These are phyloP conservation scores for Rutstroemia sp. DNA, from an alignment of 2,329 filamentous ascomycete species.

Conservation along the genomic window DNA sequence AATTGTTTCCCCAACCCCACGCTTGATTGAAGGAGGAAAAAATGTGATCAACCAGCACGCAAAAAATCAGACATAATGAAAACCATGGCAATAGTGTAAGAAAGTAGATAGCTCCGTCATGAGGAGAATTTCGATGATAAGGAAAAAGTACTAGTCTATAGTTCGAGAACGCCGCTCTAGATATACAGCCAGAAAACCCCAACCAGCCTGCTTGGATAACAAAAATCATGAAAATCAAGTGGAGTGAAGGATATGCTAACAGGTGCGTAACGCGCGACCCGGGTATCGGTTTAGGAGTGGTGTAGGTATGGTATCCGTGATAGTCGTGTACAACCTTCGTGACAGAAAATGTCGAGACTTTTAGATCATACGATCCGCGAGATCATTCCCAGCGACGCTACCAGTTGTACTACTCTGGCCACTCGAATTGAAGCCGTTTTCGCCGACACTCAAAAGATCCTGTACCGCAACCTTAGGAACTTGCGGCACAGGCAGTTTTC, in stretches of 20 bases:
- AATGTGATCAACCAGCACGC: too few relatives aligned
- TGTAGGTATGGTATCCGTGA: not conserved
- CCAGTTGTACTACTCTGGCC: conserved; percentile 71
- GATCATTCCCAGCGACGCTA: conserved; percentile 67
- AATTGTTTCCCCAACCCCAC: too few relatives aligned
- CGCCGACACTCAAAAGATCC: conserved; percentile 65
- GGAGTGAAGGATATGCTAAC: not conserved
- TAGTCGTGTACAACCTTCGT: not conserved
- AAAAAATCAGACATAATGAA: too few relatives aligned
- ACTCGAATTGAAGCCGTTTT: conserved; percentile 54
- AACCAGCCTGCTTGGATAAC: not conserved
- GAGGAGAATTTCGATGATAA: not conserved
- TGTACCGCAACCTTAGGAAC: conserved; percentile 85
- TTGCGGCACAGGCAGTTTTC: conserved; percentile 86
- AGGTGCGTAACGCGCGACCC: not conserved
- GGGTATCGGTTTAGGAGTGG: not conserved
- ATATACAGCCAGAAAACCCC: conserved; percentile 6
- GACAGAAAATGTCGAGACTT: too few relatives aligned
- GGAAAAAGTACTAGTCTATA: conserved; percentile 8
- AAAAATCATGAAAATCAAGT: conserved; percentile 1
- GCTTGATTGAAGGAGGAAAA: too few relatives aligned
- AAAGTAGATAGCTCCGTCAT: too few relatives aligned
- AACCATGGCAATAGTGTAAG: too few relatives aligned
- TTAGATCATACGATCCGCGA: conserved; percentile 45
- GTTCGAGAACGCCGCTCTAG: conserved; percentile 6